phyloP scores from a whole-genome alignment of 163 green algal species.

The Scenedesmus sp. region DNA sequence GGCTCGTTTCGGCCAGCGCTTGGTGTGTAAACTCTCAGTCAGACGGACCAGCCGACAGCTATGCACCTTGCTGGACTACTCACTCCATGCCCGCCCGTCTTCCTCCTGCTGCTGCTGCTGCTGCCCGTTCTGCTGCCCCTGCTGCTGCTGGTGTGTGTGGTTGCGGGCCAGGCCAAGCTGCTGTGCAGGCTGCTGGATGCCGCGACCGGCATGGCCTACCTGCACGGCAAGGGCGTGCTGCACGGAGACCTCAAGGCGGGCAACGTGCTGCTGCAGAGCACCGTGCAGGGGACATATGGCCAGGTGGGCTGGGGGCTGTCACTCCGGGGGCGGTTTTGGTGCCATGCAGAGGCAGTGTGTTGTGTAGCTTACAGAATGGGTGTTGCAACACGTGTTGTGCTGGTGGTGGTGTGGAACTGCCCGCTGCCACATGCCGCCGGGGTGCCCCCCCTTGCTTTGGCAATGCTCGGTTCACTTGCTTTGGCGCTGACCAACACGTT shows the following conservation, averaged over 20 bases:
- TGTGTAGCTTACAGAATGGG: not conserved
- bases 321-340: not conserved
- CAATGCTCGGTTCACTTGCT: no score
- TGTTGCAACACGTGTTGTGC: not conserved
- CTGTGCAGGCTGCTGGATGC: constrained; percentile 43
- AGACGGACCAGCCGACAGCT: no score
- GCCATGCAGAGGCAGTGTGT: not conserved
- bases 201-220: constrained; percentile 48
- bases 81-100: no score
- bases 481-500: no score
- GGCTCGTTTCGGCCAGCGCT: no score
- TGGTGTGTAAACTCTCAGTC: no score
- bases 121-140: not conserved
- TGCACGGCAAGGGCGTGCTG: constrained; percentile 42
- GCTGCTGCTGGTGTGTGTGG: not conserved
- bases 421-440: no score
- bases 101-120: not conserved
- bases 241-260: constrained; percentile 46
- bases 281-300: constrained; percentile 24
- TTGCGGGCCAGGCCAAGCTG: constrained; percentile 31
- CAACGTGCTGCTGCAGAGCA: constrained; percentile 47
- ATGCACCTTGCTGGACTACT: no score
- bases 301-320: not conserved
- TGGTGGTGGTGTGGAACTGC: not conserved
- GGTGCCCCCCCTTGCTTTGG: no score